Conservation (phyloP, 1,284 basidiomycete genomes). For the Xerocomus nothofagi region DNA sequence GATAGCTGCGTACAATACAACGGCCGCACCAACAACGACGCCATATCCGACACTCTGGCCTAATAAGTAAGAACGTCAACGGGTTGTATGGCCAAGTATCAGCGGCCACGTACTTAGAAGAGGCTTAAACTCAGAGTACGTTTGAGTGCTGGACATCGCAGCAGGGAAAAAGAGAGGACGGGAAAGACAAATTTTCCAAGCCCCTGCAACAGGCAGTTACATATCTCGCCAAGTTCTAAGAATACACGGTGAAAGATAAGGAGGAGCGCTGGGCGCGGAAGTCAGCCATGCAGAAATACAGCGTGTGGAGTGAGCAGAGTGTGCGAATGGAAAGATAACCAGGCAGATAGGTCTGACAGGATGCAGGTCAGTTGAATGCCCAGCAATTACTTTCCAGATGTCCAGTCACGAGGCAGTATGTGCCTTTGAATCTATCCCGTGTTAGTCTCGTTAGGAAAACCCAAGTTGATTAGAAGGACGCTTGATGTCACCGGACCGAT, state of each 20-base stretch:
- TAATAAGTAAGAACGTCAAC: slow-evolving; percentile 13
- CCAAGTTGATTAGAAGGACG: neutral
- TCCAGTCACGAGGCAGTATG: neutral
- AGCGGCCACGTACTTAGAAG: slow-evolving; percentile 20
- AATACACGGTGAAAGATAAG: slow-evolving; percentile 17
- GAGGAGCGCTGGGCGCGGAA: neutral
- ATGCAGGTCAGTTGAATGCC: neutral
- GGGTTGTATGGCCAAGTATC: neutral
- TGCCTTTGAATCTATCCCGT: neutral
- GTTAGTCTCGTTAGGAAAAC: neutral
- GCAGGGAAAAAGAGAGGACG: neutral
- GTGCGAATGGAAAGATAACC: slow-evolving; percentile 7
- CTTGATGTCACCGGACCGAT: neutral
- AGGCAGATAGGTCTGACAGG: neutral
- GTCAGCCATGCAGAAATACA: neutral
- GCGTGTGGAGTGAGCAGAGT: neutral
- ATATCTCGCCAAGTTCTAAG: slow-evolving; percentile 9
- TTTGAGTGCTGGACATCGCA: slow-evolving; percentile 17
- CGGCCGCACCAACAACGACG: slow-evolving; percentile 44
- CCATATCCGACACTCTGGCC: slow-evolving; percentile 51
- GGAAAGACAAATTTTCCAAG: neutral
- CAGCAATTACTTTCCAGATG: neutral
- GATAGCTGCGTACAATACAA: neutral
- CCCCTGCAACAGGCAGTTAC: neutral
- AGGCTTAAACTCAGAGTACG: slow-evolving; percentile 29